Evolutionary conservation across 2,329 filamentous ascomycete genomes (phyloP), one percentile per base, ranked within the genome.

Genomic region (Fusarium brevicatenulatum): DNA sequence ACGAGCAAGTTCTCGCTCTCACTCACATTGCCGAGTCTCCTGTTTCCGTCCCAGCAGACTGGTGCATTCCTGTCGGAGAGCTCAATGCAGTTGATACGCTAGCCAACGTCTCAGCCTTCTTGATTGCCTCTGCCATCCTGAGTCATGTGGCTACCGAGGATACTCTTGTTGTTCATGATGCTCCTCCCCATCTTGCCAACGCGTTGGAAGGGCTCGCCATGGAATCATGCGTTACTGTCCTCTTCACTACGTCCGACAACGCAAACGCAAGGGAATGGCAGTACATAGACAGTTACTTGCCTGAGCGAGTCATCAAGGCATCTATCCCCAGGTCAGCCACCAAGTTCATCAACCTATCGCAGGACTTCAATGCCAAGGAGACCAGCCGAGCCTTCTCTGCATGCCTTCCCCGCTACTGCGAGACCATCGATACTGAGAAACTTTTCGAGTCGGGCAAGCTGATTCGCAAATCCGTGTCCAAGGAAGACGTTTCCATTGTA

Each of bases 151-250:
- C 30, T 0, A 0, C 30, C 2, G 47, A 23, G 8, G 49, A 36
- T 1, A 36, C n/a, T 36, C 0, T 52, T 19, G 12, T 36, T 0
- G 6, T 25, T 0, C 32, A 52, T 10, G 32, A 15, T 0, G n/a
- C 49, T 52, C 32, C 49, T 0, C 19, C 49, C 21, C 49, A 7
- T 2, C 11, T 52, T 15, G 32, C 30, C 11, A 23, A 12, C 0
- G 49, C 32, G 6, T 25, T 36, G 15, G n/a, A 25, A 1, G 16
- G 11, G 2, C 30, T 36, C 2, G n/a, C 49, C 0, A 2, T 19
- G 8, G 15, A 23, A 1, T 2, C 30, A 2, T 36, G 5, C 1
- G n/a, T 34, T 0, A 34, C n/a, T 2, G 11, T 50, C 30, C 36
- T 36, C 6, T 15, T 52, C 0, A 52, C 32, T 1, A 23, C 49